Evolutionary conservation across 352 stramenopile genomes (phyloP).

Genomic region (Phytophthora rubi): DNA sequence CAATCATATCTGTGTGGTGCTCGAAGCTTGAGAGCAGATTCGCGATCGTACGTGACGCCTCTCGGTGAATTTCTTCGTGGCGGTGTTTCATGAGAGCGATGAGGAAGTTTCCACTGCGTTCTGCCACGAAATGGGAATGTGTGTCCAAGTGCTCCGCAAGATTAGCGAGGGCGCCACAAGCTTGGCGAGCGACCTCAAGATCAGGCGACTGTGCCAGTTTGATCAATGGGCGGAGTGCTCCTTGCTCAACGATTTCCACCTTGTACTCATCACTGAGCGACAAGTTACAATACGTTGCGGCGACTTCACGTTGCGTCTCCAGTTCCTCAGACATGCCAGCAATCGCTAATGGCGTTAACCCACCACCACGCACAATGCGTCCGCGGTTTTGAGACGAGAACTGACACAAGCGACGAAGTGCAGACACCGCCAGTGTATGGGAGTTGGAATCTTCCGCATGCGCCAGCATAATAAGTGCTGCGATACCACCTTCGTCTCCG

Average conservation of each 20-base stretch:
- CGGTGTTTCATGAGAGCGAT: slow-evolving; percentile 86
- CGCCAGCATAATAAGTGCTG: slow-evolving; percentile 90
- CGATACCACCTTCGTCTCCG: slow-evolving; percentile 90
- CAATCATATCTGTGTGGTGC: slow-evolving; percentile 92
- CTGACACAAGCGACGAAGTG: slow-evolving; percentile 92
- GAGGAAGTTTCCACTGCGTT: slow-evolving; percentile 72
- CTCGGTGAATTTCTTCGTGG: slow-evolving; percentile 93
- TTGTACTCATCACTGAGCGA: slow-evolving; percentile 94
- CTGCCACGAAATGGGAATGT: slow-evolving; percentile 88
- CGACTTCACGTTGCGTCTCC: slow-evolving; percentile 96
- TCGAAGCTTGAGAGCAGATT: slow-evolving; percentile 95
- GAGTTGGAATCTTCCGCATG: slow-evolving; percentile 88
- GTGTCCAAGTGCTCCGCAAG: slow-evolving; percentile 95
- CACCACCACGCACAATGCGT: slow-evolving; percentile 85
- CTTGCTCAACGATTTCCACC: slow-evolving; percentile 86
- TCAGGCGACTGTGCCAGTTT: slow-evolving; percentile 90
- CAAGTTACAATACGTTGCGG: slow-evolving; percentile 94
- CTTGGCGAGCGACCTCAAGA: slow-evolving; percentile 91
- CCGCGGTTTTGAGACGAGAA: slow-evolving; percentile 89
- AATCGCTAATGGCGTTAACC: slow-evolving; percentile 84
- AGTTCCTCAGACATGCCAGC: slow-evolving; percentile 88
- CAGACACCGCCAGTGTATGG: slow-evolving; percentile 93
- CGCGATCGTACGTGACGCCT: slow-evolving; percentile 91
- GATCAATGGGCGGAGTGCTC: slow-evolving; percentile 82
- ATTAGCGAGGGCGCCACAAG: slow-evolving; percentile 94